A percentile compares a stretch with the other conserved stretches of the same genome.
phyloP scores from a whole-genome alignment of 2,329 filamentous ascomycete genomes.

The Trichoderma simmonsii region DNA sequence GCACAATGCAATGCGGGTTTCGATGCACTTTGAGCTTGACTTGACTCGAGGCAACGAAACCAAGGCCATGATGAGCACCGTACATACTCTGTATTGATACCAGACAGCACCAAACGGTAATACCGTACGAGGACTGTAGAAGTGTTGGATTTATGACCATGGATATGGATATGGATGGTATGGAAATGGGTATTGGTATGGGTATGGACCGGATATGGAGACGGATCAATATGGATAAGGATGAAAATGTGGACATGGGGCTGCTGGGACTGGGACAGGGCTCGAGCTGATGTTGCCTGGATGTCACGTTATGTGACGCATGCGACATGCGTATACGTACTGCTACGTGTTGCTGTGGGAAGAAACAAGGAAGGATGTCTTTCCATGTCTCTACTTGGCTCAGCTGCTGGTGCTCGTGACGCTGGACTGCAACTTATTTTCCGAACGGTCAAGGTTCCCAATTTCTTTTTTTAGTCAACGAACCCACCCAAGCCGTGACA shows the following conservation, averaged over 20 bases:
- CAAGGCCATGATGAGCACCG: neutral
- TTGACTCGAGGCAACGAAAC: neutral
- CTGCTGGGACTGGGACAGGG: neutral
- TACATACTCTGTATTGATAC: neutral
- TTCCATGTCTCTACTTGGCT: neutral
- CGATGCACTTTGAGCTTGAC: neutral
- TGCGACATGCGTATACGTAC: neutral
- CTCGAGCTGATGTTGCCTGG: neutral
- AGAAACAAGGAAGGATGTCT: neutral
- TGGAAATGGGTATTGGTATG: neutral
- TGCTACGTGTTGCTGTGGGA: neutral
- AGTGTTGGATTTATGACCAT: neutral
- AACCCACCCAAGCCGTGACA: slow-evolving; percentile 7
- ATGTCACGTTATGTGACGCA: slow-evolving; percentile 14
- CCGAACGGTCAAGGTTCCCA: neutral
- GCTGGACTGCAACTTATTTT: slow-evolving; percentile 1
- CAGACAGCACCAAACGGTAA: neutral
- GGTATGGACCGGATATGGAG: neutral
- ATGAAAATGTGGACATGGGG: neutral
- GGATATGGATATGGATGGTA: neutral
- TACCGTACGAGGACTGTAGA: neutral
- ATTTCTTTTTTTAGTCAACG: slow-evolving; percentile 9
- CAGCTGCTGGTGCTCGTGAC: slow-evolving; percentile 2
- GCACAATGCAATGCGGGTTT: neutral
- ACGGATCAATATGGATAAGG: neutral